Evolutionary conservation across 306 rosid species (phyloP).

Genomic region (Vicia villosa): DNA sequence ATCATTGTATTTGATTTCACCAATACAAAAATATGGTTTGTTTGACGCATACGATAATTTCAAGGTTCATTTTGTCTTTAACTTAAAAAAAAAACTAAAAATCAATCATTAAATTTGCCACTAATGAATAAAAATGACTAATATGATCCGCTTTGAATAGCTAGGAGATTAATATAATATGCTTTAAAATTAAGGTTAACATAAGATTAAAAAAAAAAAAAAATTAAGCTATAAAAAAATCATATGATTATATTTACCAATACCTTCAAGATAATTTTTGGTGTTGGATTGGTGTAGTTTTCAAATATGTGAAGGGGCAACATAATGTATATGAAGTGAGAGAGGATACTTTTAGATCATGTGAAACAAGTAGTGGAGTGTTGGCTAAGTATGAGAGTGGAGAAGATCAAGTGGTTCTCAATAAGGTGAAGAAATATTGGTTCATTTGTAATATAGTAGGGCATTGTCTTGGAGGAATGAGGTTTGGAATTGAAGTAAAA

Average conservation of each 20-base stretch:
- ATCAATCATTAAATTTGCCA: too few species aligned
- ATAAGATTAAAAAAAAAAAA: too few species aligned
- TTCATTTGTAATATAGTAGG: constrained; percentile 49
- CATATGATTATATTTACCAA: too few species aligned
- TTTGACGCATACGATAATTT: too few species aligned
- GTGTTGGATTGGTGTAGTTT: constrained; percentile 30
- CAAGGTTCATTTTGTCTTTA: too few species aligned
- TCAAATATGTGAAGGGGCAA: constrained; percentile 44
- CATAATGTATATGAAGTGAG: constrained; percentile 46
- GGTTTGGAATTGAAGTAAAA: constrained; percentile 42
- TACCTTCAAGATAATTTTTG: background rate
- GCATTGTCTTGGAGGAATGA: constrained; percentile 53
- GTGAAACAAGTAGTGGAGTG: constrained; percentile 41
- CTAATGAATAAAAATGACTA: too few species aligned
- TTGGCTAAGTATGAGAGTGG: constrained; percentile 44
- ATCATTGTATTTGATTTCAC: background rate
- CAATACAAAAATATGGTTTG: too few species aligned
- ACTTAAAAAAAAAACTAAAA: too few species aligned
- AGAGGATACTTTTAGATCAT: constrained; percentile 36
- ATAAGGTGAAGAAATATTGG: constrained; percentile 39
- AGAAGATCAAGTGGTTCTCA: constrained; percentile 42
- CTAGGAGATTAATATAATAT: too few species aligned
- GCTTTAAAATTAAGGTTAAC: too few species aligned
- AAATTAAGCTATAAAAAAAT: too few species aligned
- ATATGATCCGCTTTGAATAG: too few species aligned